Base-by-base conservation (phyloP, 495 filamentous ascomycete species). In the Tuber brumale region DNA sequence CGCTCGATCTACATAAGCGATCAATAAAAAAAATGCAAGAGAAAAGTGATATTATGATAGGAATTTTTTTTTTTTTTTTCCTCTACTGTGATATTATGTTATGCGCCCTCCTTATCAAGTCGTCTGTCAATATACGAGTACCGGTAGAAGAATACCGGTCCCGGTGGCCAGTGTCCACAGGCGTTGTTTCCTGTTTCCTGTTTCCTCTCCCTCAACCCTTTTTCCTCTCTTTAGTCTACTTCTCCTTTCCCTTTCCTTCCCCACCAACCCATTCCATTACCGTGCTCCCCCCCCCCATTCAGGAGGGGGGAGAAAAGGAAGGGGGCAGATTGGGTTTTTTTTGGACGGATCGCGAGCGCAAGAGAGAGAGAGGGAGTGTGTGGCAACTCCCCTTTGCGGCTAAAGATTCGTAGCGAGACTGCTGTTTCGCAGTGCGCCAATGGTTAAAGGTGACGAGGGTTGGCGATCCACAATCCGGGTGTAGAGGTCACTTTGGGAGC, bases 1-100 rank as follows among this genome's bases (percentile, higher is more conserved):
- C 57, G 57, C 57, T 66, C 57, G 57, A 66, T 66, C 57, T 66
- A 66, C 57, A 66, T 66, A 66, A 35, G 57, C 57, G 57, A 66
- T 66, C 57, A 66, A 31, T 61, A 61, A 57, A 61, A 57, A 61
- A 61, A 31, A 31, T 12, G 51, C 51, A 12, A 61, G 23, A 61
- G n/a, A 27, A 66, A 66, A 66, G 57, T 66, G 57, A 66, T 66
- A 66, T 61, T 61, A 66, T 12, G n/a, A n/a, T n/a, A n/a, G n/a
- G 31, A 35, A 35, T 35, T 66, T 27, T 48, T n/a, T 14, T 46
- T 46, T 16, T 19, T 46, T 46, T 16, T 5, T 19, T 5, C 1
- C 3, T 66, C 57, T 8, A 1, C 14, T 16, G 10, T 35, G 57
- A 31, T 66, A 66, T 66, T 66, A 66, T 66, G 27, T 35, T 12